phyloP scores from a whole-genome alignment of 805 yeast genomes.

The Metschnikowia henanensis region DNA sequence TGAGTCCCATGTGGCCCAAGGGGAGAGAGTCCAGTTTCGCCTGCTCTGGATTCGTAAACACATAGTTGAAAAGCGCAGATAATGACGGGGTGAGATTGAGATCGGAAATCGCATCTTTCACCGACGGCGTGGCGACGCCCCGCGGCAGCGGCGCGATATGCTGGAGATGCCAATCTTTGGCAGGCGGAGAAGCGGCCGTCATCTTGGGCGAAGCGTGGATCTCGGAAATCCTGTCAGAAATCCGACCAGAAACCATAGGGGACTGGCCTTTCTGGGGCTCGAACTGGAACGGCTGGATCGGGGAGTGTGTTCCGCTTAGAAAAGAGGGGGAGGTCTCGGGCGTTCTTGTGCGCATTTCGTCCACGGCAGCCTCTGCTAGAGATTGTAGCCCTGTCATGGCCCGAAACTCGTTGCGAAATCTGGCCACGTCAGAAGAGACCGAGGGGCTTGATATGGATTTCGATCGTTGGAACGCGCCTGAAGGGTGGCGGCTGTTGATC shows the following conservation, averaged over 20 bases:
- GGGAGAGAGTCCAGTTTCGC: constrained; percentile 6
- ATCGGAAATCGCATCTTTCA: constrained; percentile 17
- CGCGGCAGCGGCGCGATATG: neutral
- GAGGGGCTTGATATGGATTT: constrained; percentile 19
- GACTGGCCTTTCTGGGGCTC: neutral
- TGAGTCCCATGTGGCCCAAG: constrained; percentile 14
- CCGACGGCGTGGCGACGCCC: constrained; percentile 2
- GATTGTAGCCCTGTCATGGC: constrained; percentile 26
- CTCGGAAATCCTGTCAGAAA: too few relatives aligned
- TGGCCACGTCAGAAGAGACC: constrained; percentile 11
- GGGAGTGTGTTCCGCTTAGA: neutral
- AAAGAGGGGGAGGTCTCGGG: constrained; percentile 5
- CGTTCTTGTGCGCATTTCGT: constrained; percentile 20
- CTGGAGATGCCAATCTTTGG: constrained; percentile 12
- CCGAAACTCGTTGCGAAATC: constrained; percentile 16
- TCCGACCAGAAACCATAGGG: too few relatives aligned
- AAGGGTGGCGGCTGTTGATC: neutral
- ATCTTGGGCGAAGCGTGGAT: neutral
- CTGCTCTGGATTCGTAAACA: constrained; percentile 28
- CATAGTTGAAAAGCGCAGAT: constrained; percentile 38
- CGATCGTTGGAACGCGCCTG: constrained; percentile 18
- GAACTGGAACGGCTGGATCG: neutral
- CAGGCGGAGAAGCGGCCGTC: neutral
- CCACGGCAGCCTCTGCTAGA: constrained; percentile 37
- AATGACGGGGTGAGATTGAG: constrained; percentile 36